These are phyloP conservation scores for Stagonosporopsis vannaccii DNA, from an alignment of 2,329 filamentous ascomycete species.

Conservation along the genomic window DNA sequence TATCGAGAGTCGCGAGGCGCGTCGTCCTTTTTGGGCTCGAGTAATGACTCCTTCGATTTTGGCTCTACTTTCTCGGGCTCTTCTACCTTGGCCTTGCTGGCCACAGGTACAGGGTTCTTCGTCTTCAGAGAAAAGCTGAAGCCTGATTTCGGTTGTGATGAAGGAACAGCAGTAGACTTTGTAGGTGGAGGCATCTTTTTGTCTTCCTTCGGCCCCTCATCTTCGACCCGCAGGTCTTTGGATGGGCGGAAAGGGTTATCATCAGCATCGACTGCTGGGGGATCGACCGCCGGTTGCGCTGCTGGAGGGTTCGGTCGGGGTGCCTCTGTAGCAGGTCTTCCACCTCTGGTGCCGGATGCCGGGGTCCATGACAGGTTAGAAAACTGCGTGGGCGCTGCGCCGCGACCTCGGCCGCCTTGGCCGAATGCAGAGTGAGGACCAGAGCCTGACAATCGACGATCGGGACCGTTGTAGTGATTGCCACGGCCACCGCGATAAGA, in stretches of 20 bases:
- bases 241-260: slow-evolving; percentile 69
- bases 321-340: slow-evolving; percentile 53
- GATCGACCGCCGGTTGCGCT: slow-evolving; percentile 23
- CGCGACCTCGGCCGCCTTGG: slow-evolving; percentile 61
- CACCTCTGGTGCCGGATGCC: slow-evolving; percentile 61
- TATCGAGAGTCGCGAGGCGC: slow-evolving; percentile 41
- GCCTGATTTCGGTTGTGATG: slow-evolving; percentile 59
- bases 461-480: slow-evolving; percentile 59
- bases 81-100: slow-evolving; percentile 59
- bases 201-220: slow-evolving; percentile 61
- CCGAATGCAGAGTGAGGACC: slow-evolving; percentile 52
- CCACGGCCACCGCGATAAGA: slow-evolving; percentile 65
- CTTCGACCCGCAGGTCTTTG: slow-evolving; percentile 71
- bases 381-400: slow-evolving; percentile 60
- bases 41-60: slow-evolving; percentile 49
- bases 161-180: slow-evolving; percentile 59
- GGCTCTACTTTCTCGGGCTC: slow-evolving; percentile 44
- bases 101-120: slow-evolving; percentile 64
- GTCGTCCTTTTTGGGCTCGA: slow-evolving; percentile 49
- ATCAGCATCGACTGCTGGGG: slow-evolving; percentile 58
- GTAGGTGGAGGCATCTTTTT: slow-evolving; percentile 62
- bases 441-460: slow-evolving; percentile 56
- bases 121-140: slow-evolving; percentile 95
- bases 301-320: slow-evolving; percentile 37
- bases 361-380: slow-evolving; percentile 77